Evolutionary conservation across 148 eudicot genomes (phyloP), one percentile per base, ranked within the genome.

Genomic region (Chenopodium album): DNA sequence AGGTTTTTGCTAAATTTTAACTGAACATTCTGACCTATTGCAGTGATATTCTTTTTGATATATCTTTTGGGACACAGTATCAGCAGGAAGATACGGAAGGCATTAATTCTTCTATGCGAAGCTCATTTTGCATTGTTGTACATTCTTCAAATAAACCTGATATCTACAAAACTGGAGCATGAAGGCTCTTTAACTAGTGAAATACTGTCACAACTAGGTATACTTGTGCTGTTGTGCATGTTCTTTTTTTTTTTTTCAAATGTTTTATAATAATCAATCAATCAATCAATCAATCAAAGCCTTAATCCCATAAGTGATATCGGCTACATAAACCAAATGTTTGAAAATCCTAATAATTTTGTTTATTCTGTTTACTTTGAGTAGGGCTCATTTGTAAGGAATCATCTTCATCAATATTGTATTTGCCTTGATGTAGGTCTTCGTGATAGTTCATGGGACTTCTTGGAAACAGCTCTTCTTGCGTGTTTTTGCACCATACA

Each of bases 401-500:
- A 48, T 69, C 28, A 69, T 23, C 31, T 46, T 88, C 76, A 84
- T 52, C 60, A 32, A 19, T 17, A 32, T 67, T 54, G 19, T 71
- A 6, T 83, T 16, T 82, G 59, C 60, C 68, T 65, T 77, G 73
- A 22, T 89, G 82, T 76, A 96, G 99, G 99, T 83, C 92, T 96
- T 78, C 90, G 82, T 78, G 91, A 91, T 71, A 87, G 90, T 76
- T 88, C 91, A 74, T 92, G 93, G 95, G 98, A 94, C 80, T 91
- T 96, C 80, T 79, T 88, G 88, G 93, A 94, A 88, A 96, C 91
- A 75, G 97, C 98, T 84, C 83, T 92, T 72, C 97, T 94, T 87
- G 98, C 93, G 26, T 92, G 99, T 88, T 92, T 91, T 77, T 96
- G 99, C 88, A 93, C 99, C 81, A 85, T 96, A 83, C 95, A 96